These are phyloP conservation scores for Phaeosphaeria sp. DNA, from an alignment of 2,329 filamentous ascomycete genomes.

Conservation along the genomic window DNA sequence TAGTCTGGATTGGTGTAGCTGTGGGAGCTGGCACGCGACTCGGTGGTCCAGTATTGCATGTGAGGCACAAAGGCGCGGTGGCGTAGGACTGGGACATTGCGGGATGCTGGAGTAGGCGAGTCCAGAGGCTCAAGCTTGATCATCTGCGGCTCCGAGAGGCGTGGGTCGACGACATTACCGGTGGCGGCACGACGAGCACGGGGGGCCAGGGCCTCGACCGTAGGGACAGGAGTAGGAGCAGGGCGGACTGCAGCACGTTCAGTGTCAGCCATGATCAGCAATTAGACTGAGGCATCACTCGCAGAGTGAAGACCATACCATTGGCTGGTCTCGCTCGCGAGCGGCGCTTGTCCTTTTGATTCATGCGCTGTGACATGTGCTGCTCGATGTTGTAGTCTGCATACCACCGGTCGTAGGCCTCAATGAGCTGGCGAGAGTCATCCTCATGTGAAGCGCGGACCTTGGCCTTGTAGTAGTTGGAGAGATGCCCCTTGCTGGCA, in stretches of 20 bases:
- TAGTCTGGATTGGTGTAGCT: slow-evolving; percentile 47
- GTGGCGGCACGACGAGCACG: slow-evolving; percentile 33
- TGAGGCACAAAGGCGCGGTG: slow-evolving; percentile 43
- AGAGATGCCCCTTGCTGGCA: slow-evolving; percentile 89
- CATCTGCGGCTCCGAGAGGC: slow-evolving; percentile 44
- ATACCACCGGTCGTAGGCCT: slow-evolving; percentile 82
- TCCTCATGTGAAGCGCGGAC: slow-evolving; percentile 73
- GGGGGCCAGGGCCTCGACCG: slow-evolving; percentile 34
- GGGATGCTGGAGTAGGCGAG: slow-evolving; percentile 37
- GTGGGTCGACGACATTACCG: slow-evolving; percentile 43
- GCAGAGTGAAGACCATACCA: slow-evolving; percentile 31
- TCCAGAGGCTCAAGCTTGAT: slow-evolving; percentile 44
- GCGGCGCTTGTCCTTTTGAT: slow-evolving; percentile 75
- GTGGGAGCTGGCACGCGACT: slow-evolving; percentile 44
- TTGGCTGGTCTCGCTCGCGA: slow-evolving; percentile 42
- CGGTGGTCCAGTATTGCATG: slow-evolving; percentile 48
- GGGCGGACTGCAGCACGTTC: slow-evolving; percentile 29
- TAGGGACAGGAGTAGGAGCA: slow-evolving; percentile 21
- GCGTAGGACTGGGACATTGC: slow-evolving; percentile 37
- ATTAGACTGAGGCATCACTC: not conserved
- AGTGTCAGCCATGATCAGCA: slow-evolving; percentile 25
- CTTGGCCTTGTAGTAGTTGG: slow-evolving; percentile 81
- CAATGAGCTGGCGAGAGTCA: slow-evolving; percentile 67
- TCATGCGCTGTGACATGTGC: slow-evolving; percentile 79
- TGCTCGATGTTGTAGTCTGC: slow-evolving; percentile 71